A percentile compares a stretch with the other conserved stretches of the same genome.
Conservation (phyloP, 306 rosid genomes). For the Casuarina equisetifolia region DNA sequence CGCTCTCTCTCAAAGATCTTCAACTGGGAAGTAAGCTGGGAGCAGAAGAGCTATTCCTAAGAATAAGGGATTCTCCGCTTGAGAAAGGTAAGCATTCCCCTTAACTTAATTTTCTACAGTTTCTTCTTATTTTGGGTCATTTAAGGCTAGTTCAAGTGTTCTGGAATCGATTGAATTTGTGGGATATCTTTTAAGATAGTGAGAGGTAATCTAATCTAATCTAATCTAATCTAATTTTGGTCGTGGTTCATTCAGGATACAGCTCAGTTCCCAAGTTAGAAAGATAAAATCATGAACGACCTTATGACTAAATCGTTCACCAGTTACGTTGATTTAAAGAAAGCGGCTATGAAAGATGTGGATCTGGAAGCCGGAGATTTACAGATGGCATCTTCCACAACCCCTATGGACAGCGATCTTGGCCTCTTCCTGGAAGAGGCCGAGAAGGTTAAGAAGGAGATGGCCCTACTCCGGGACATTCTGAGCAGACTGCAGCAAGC, state of each 20-base stretch:
- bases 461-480: constrained; percentile 48
- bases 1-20: background rate
- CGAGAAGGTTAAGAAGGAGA: constrained; percentile 70
- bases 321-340: constrained; percentile 77
- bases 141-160: background rate
- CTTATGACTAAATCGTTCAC: constrained; percentile 89
- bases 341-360: constrained; percentile 70
- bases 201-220: background rate
- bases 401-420: constrained; percentile 51
- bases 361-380: constrained; percentile 72
- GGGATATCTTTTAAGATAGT: background rate
- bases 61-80: background rate
- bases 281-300: constrained; percentile 59
- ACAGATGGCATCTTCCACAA: constrained; percentile 45
- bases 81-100: background rate
- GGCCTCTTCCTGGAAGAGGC: constrained; percentile 73
- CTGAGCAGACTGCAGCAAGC: constrained; percentile 53
- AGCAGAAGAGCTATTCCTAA: background rate
- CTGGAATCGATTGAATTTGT: background rate
- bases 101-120: background rate
- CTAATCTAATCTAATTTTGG: background rate
- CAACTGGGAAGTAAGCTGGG: background rate
- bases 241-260: background rate
- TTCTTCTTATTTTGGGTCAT: background rate
- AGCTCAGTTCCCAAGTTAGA: background rate